Base-by-base conservation (phyloP, 192 early-diverging fungal species). In the Geranomyces michiganensis region DNA sequence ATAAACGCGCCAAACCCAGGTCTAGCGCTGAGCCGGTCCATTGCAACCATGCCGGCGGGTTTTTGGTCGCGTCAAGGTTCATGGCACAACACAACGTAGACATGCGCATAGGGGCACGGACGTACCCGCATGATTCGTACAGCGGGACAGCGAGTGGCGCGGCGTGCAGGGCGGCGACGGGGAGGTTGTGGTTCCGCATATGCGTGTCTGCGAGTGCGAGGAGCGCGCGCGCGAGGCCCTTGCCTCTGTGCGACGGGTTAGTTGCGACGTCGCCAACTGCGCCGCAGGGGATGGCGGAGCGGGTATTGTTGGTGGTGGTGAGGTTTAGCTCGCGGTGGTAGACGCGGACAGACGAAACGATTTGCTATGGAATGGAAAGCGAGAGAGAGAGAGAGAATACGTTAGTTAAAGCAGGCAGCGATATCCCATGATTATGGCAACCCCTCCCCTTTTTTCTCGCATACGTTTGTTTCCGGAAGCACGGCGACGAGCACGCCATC, bases 211-310 rank as follows among this genome's bases (percentile, higher is more conserved):
- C 67, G 9, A 24, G 7, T 7, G 45, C 24, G 51, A 68, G 12
- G n/a, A 68, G 17, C 9, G 15, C 7, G 7, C 21, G 15, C 22
- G 67, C 67, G 0, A 68, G 47, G 0, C 67, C 67, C 3, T 41
- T 24, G 15, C 51, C 30, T 19, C 48, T 0, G 55, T 68, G 67
- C 6, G 48, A 19, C 14, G 67, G 46, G 53, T 51, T 10, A 9
- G 67, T 68, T n/a, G 29, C 46, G 12, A 68, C 67, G n/a, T 68
- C 67, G 12, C 67, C 67, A 21, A 68, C 32, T 22, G 67, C 67
- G 2, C 67, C 67, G 49, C n/a, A 24, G 8, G 67, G 31, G 24
- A 68, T 26, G 0, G 47, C 17, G 17, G n/a, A n/a, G n/a, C n/a
- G n/a, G n/a, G n/a, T n/a, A n/a, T n/a, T n/a, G n/a, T n/a, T 29